Conservation (phyloP, 2,329 filamentous ascomycete species). For the Phyllosticta citribraziliensis region DNA sequence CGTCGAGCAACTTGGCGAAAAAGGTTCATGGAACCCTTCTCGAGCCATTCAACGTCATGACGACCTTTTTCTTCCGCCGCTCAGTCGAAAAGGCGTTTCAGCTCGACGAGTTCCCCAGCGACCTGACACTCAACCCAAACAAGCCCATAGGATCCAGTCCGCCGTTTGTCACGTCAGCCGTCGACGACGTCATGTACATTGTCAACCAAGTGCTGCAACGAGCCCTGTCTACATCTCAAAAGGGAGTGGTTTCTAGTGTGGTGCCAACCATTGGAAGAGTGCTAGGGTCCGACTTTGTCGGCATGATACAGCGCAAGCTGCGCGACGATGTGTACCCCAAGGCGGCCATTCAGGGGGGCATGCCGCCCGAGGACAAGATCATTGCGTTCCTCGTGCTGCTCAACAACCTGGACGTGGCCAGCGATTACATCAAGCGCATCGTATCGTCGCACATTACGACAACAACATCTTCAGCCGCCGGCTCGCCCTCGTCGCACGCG, state of each 20-base stretch:
- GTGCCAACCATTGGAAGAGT: constrained; percentile 71
- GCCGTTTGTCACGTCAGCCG: constrained; percentile 87
- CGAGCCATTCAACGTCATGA: constrained; percentile 81
- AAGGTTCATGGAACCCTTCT: constrained; percentile 69
- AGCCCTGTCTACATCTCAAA: constrained; percentile 76
- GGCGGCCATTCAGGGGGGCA: constrained; percentile 62
- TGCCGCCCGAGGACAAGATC: constrained; percentile 81
- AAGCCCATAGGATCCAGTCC: constrained; percentile 65
- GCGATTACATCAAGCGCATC: constrained; percentile 84
- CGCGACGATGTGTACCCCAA: constrained; percentile 89
- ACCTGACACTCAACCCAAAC: constrained; percentile 65
- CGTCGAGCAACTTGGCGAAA: constrained; percentile 66
- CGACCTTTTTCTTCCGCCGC: constrained; percentile 90
- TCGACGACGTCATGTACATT: constrained; percentile 99
- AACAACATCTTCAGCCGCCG: background rate
- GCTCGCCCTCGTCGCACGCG: constrained; percentile 13
- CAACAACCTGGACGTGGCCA: constrained; percentile 89
- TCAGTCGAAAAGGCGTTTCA: constrained; percentile 98
- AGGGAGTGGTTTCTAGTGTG: constrained; percentile 65
- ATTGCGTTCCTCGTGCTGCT: constrained; percentile 85
- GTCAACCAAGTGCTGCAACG: constrained; percentile 85
- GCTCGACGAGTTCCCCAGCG: constrained; percentile 76
- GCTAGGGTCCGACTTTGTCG: constrained; percentile 80
- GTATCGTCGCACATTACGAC: constrained; percentile 55
- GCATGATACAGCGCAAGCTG: constrained; percentile 98